Percentiles rank a stretch among this genome's conserved stretches.
These are phyloP conservation scores for Roridomyces roridus DNA, from an alignment of 768 basidiomycete genomes.

Conservation along the genomic window DNA sequence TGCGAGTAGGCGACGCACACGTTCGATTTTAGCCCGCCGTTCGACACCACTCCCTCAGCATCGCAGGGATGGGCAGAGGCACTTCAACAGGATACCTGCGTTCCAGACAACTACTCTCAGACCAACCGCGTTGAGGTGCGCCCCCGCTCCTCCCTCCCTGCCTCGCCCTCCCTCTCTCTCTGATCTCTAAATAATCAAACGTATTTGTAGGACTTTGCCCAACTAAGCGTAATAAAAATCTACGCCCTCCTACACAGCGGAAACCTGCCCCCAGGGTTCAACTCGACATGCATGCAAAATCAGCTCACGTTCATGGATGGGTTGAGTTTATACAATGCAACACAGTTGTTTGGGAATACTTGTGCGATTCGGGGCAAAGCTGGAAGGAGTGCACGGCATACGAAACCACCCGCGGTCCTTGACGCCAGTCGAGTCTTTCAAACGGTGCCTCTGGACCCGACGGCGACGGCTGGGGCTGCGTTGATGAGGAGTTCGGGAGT, in stretches of 20 bases:
- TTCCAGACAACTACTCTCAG: slow-evolving; percentile 35
- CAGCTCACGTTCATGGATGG: slow-evolving; percentile 32
- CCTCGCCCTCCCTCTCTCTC: background rate
- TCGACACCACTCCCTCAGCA: slow-evolving; percentile 23
- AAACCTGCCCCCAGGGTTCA: slow-evolving; percentile 31
- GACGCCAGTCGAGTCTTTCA: no score
- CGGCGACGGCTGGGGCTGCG: no score
- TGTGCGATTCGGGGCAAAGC: slow-evolving; percentile 25
- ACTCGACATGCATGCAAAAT: slow-evolving; percentile 34
- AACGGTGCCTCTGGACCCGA: no score
- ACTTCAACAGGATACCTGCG: slow-evolving; percentile 33
- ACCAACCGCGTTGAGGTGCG: slow-evolving; percentile 35
- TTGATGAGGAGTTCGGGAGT: no score
- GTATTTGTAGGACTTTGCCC: slow-evolving; percentile 38
- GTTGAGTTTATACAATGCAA: slow-evolving; percentile 30
- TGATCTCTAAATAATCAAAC: no score
- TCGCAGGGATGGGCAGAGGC: slow-evolving; percentile 30
- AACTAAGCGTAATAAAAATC: slow-evolving; percentile 32
- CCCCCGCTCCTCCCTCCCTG: background rate
- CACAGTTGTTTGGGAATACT: slow-evolving; percentile 34
- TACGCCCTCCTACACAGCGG: slow-evolving; percentile 31
- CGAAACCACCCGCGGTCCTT: background rate
- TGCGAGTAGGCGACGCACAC: slow-evolving; percentile 33
- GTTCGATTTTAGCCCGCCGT: slow-evolving; percentile 35
- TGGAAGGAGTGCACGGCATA: slow-evolving; percentile 7